Base-by-base conservation (phyloP, 495 filamentous ascomycete genomes). In the Amphirosellinia nigrospora region DNA sequence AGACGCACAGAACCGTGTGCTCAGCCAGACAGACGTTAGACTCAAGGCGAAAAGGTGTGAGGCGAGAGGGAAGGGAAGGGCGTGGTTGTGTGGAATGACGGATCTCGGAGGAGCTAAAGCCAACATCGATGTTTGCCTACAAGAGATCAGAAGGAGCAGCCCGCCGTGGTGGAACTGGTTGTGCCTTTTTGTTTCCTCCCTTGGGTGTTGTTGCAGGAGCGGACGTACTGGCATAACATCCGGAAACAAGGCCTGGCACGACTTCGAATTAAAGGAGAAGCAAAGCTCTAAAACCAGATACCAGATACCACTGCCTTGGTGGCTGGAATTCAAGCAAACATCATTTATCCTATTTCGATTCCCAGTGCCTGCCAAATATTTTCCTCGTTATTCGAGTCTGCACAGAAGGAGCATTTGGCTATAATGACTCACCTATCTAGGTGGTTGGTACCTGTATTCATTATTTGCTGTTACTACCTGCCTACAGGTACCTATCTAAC, bases 31-130 rank as follows among this genome's bases (percentile, higher is more conserved):
- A 65, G 91, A 94, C 81, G 89, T 96, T 62, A 85, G 84, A 78
- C 87, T 90, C 70, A 98, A 99, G 86, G 93, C 92, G 53, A 82
- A 82, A 74, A 82, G 92, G 81, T 89, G 88, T 45, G 82, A 90
- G 82, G 86, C 81, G 65, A 81, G 91, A 56, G 89, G 92, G 13
- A 77, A 78, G 64, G 83, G 83, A 39, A 77, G 68, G 96, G 96
- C 0, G 86, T 91, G 15, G 92, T 97, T 50, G 87, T 98, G 16
- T 91, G 89, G 90, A 99, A 99, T 85, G 94, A 98, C 83, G 87
- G 86, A 3, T 88, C 84, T 30, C 88, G 80, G 88, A 87, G 45
- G 87, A 93, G 62, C 76, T 98, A 74, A 83, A 79, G 71, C 64
- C 48, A 89, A 93, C 76, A 81, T 98, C 1, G 79, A 81, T 64